A percentile compares a stretch with the other conserved stretches of the same genome.
Evolutionary conservation across 495 filamentous ascomycete species (phyloP).

Genomic region (Physcia stellaris): DNA sequence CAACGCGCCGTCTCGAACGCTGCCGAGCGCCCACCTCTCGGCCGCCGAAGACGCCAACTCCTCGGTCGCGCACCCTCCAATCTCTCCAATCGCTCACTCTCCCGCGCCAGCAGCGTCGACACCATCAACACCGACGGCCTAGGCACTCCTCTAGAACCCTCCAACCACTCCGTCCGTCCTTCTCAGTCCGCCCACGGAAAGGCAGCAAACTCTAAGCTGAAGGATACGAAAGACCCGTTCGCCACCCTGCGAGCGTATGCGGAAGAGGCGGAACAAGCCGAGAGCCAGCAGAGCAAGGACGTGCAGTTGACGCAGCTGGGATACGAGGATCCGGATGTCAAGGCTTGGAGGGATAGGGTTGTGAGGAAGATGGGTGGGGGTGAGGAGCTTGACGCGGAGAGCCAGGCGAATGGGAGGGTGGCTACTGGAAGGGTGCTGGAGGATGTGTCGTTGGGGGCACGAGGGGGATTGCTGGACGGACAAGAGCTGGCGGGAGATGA

Average conservation of each 20-base stretch:
- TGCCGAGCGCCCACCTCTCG: constrained; percentile 6
- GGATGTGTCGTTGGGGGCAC: too few relatives aligned
- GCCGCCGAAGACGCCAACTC: constrained; percentile 19
- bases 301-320: constrained; percentile 38
- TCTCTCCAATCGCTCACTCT: constrained; percentile 18
- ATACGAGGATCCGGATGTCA: constrained; percentile 38
- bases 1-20: constrained; percentile 10
- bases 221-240: neutral
- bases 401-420: constrained; percentile 10
- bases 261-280: constrained; percentile 24
- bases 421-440: too few relatives aligned
- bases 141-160: constrained; percentile 31
- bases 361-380: constrained; percentile 29
- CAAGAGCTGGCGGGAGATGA: too few relatives aligned
- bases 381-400: constrained; percentile 17
- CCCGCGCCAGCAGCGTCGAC: constrained; percentile 40
- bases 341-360: constrained; percentile 35
- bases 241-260: neutral
- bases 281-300: constrained; percentile 7
- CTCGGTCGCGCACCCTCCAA: constrained; percentile 36
- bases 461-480: too few relatives aligned
- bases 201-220: neutral
- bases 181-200: constrained; percentile 16
- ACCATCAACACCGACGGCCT: constrained; percentile 41
- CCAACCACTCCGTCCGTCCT: constrained; percentile 21